phyloP scores from a whole-genome alignment of 1,139 yeast species.

The Kodamaea sp. region DNA sequence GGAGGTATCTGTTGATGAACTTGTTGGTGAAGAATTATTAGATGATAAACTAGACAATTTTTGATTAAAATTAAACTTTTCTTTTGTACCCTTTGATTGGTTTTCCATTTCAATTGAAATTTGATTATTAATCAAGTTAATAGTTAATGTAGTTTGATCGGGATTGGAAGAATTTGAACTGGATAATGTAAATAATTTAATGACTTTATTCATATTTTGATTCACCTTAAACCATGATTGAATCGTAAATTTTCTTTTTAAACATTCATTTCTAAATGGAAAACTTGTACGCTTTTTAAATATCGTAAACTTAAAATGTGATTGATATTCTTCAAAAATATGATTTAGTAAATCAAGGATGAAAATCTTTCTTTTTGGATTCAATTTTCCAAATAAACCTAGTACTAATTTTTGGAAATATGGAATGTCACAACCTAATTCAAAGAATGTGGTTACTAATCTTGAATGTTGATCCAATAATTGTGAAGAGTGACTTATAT shows the following conservation, averaged over 20 bases:
- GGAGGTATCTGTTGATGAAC: not conserved
- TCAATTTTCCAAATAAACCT: slow-evolving; percentile 15
- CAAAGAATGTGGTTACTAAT: slow-evolving; percentile 28
- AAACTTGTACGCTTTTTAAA: slow-evolving; percentile 20
- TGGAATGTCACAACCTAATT: slow-evolving; percentile 34
- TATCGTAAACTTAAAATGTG: slow-evolving; percentile 31
- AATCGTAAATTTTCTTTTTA: slow-evolving; percentile 20
- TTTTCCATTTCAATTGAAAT: slow-evolving; percentile 30
- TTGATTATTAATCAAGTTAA: slow-evolving; percentile 32
- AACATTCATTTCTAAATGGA: slow-evolving; percentile 10
- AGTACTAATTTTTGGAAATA: slow-evolving; percentile 19
- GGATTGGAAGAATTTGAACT: slow-evolving; percentile 20
- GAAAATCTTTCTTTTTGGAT: slow-evolving; percentile 14
- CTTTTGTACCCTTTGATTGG: slow-evolving; percentile 24
- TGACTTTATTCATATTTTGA: slow-evolving; percentile 14
- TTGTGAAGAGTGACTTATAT: slow-evolving; percentile 1
- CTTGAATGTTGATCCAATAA: slow-evolving; percentile 21
- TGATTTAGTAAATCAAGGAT: slow-evolving; percentile 26
- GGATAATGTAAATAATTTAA: slow-evolving; percentile 27
- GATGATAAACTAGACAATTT: slow-evolving; percentile 7
- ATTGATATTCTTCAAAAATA: slow-evolving; percentile 21
- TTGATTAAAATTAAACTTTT: slow-evolving; percentile 16
- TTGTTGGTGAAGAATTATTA: not conserved
- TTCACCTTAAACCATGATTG: slow-evolving; percentile 38
- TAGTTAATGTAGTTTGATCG: slow-evolving; percentile 23